Base-by-base conservation (phyloP, 2,329 filamentous ascomycete genomes). In the Colletotrichum sp. region DNA sequence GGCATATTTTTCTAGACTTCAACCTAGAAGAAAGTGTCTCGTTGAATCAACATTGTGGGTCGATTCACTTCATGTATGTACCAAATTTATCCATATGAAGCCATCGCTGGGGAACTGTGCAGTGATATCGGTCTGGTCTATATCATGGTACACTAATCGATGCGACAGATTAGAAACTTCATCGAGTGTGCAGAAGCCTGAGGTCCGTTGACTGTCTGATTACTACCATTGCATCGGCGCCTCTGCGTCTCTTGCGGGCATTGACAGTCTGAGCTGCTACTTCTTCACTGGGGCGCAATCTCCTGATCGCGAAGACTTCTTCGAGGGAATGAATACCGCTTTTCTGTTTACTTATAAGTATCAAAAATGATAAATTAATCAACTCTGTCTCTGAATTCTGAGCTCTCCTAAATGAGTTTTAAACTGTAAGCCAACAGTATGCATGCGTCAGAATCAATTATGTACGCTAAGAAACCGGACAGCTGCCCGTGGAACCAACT, bases 31-130 rank as follows among this genome's bases (percentile, higher is more conserved):
- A 4, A 3, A 12, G 5, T n/a, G 9, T 48, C 19, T 48, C 9
- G 19, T 48, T 3, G 3, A 3, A 12, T 12, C 1, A 6, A n/a
- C 3, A 8, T n/a, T 2, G 39, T 48, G 8, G 1, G 6, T n/a
- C 1, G 9, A 48, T 11, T 48, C 39, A 48, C 0, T 0, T n/a
- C 8, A n/a, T n/a, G 5, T 44, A 44, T 44, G 5, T 44, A 44
- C 39, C 39, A 11, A n/a, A 44, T 2, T 9, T n/a, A 12, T n/a
- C 5, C 19, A 3, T 12, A 6, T 48, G 9, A 48, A 6, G 19
- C 19, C 19, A n/a, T 19, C 19, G 19, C 19, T 11, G 19, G 39
- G 9, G 19, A 3, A 11, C 19, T 44, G 9, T 8, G 19, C 16
- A 11, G 9, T 11, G 39, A 44, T n/a, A n/a, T 2, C 5, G 19